phyloP scores from a whole-genome alignment of 2,329 filamentous ascomycete species.

The Fusarium tricinctum region DNA sequence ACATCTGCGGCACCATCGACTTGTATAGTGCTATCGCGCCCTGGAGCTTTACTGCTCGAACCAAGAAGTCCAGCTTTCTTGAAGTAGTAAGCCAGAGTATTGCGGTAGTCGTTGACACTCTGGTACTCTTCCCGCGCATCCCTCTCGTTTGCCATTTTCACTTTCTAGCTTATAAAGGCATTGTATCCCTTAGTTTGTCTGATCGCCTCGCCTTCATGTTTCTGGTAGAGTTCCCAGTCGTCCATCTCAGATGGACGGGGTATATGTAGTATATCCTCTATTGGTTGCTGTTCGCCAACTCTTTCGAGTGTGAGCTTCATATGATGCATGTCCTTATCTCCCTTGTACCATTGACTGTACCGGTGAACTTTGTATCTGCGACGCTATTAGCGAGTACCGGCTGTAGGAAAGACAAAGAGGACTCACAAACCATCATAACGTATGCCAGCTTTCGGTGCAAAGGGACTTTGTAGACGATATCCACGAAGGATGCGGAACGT shows the following conservation, averaged over 20 bases:
- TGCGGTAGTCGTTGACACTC: conserved; percentile 47
- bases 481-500: conserved; percentile 68
- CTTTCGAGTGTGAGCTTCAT: conserved; percentile 64
- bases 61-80: conserved; percentile 17
- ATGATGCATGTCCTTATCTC: conserved; percentile 55
- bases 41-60: conserved; percentile 5
- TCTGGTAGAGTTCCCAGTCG: conserved; percentile 67
- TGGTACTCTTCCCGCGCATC: conserved; percentile 50
- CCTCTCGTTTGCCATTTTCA: conserved; percentile 51
- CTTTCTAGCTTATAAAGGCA: conserved; percentile 59
- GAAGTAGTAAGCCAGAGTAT: conserved; percentile 41
- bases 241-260: conserved; percentile 69
- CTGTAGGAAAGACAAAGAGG: not conserved
- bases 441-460: conserved; percentile 66
- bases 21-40: not conserved
- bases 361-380: conserved; percentile 64
- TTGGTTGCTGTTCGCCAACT: conserved; percentile 57
- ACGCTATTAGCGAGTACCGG: conserved; percentile 10
- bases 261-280: conserved; percentile 60
- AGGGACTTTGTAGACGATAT: conserved; percentile 63
- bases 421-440: conserved; percentile 71
- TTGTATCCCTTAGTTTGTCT: conserved; percentile 57
- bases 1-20: no score
- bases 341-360: conserved; percentile 58
- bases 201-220: conserved; percentile 60